Evolutionary conservation across 1,139 yeast species (phyloP).

Genomic region (Diutina catenulata): DNA sequence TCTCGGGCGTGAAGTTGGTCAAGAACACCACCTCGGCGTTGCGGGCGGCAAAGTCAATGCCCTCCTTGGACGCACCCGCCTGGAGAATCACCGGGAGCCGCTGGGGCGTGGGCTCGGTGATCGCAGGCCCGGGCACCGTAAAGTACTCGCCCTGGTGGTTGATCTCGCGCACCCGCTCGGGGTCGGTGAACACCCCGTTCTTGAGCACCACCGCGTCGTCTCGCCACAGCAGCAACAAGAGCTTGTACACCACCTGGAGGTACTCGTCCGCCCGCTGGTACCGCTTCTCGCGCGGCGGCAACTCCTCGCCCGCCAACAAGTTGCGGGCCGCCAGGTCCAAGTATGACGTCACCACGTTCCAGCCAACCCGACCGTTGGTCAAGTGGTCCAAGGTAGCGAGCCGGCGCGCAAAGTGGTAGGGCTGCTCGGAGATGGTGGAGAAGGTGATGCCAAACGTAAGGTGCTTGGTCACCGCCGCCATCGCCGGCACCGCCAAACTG

Average conservation of each 20-base stretch:
- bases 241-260: slow-evolving; percentile 26
- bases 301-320: slow-evolving; percentile 19
- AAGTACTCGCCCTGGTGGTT: slow-evolving; percentile 27
- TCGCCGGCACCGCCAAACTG: slow-evolving; percentile 26
- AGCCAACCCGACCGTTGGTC: slow-evolving; percentile 33
- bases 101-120: slow-evolving; percentile 32
- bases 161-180: slow-evolving; percentile 27
- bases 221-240: slow-evolving; percentile 32
- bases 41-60: slow-evolving; percentile 32
- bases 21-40: slow-evolving; percentile 34
- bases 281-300: slow-evolving; percentile 30
- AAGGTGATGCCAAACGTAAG: slow-evolving; percentile 31
- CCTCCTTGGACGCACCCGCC: slow-evolving; percentile 36
- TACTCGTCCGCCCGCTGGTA: slow-evolving; percentile 32
- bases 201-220: slow-evolving; percentile 30
- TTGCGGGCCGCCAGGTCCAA: slow-evolving; percentile 31
- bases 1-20: slow-evolving; percentile 18
- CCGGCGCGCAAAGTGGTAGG: slow-evolving; percentile 32
- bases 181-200: slow-evolving; percentile 25
- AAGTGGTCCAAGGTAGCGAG: slow-evolving; percentile 31
- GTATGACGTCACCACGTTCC: slow-evolving; percentile 32
- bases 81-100: slow-evolving; percentile 34
- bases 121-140: slow-evolving; percentile 33
- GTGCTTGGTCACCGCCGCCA: slow-evolving; percentile 31
- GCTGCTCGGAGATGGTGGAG: slow-evolving; percentile 32